phyloP scores from a whole-genome alignment of 1,139 yeast genomes.

The Magnusiomyces sp. region DNA sequence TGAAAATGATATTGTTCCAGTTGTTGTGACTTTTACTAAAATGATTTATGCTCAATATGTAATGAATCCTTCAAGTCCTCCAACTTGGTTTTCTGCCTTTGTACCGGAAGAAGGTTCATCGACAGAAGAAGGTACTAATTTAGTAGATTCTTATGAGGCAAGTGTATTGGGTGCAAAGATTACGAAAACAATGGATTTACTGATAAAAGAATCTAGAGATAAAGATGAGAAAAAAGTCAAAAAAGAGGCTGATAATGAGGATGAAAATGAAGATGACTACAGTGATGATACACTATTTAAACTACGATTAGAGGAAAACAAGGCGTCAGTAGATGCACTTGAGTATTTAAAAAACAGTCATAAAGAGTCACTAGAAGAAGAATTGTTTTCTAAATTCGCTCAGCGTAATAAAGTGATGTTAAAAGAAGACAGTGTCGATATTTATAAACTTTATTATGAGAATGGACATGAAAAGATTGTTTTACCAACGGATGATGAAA shows the following conservation, averaged over 20 bases:
- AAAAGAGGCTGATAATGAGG: not conserved
- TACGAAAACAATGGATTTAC: conserved; percentile 4
- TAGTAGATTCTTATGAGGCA: conserved; percentile 1
- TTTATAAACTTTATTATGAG: not conserved
- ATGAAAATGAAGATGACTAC: not conserved
- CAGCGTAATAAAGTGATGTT: not conserved
- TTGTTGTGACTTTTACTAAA: conserved; percentile 9
- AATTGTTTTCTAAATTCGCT: not conserved
- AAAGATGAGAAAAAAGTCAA: not conserved
- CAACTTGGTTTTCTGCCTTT: conserved; percentile 6
- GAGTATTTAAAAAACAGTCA: not conserved
- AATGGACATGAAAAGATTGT: not conserved
- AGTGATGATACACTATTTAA: conserved; percentile 2
- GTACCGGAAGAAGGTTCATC: conserved; percentile 1
- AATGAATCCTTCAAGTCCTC: conserved; percentile 2
- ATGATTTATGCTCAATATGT: conserved; percentile 6
- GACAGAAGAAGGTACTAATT: not conserved
- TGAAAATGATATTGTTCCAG: not conserved
- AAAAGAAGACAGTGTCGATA: not conserved
- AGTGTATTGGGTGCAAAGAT: conserved; percentile 6
- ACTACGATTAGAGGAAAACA: not conserved
- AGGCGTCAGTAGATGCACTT: not conserved
- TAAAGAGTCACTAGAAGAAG: not conserved
- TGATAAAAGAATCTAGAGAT: not conserved
- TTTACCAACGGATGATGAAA: conserved; percentile 18